Evolutionary conservation across 176 grass and related monocot species (phyloP).

Genomic region (Pontederia paniculata): DNA sequence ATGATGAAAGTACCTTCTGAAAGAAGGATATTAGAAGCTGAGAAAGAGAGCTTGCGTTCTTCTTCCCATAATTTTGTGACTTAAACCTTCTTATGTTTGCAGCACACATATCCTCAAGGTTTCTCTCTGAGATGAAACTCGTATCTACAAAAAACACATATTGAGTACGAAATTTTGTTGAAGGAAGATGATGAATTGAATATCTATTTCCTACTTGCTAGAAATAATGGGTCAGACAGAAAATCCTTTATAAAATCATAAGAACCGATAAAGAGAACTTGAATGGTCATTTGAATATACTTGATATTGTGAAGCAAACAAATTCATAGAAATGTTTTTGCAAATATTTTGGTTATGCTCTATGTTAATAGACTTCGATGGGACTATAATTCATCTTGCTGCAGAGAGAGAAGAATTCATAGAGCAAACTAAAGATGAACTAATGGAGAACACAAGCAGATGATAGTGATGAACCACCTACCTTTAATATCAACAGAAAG

Average conservation of each 20-base stretch:
- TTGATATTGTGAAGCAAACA: no score
- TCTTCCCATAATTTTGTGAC: conserved; percentile 24
- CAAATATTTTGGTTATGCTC: no score
- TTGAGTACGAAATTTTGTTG: conserved; percentile 16
- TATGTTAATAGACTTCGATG: no score
- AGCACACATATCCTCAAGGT: conserved; percentile 48
- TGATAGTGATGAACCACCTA: conserved; percentile 1
- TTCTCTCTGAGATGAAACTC: conserved; percentile 23
- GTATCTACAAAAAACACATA: conserved; percentile 31
- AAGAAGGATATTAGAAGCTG: conserved; percentile 64
- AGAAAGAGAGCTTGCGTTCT: conserved; percentile 59
- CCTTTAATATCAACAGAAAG: conserved; percentile 49
- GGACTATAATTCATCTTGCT: no score
- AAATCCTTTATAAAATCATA: no score
- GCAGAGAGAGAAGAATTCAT: not conserved
- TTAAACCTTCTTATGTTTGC: conserved; percentile 52
- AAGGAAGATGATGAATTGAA: not conserved
- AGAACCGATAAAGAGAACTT: no score
- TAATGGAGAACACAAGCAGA: not conserved
- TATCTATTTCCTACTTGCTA: not conserved
- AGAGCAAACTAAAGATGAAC: not conserved
- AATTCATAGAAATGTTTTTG: no score
- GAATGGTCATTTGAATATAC: no score
- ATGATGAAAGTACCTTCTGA: conserved; percentile 39
- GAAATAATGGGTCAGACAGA: no score